These are phyloP conservation scores for Calocybe gambosa DNA, from an alignment of 1,284 basidiomycete genomes.

Conservation along the genomic window DNA sequence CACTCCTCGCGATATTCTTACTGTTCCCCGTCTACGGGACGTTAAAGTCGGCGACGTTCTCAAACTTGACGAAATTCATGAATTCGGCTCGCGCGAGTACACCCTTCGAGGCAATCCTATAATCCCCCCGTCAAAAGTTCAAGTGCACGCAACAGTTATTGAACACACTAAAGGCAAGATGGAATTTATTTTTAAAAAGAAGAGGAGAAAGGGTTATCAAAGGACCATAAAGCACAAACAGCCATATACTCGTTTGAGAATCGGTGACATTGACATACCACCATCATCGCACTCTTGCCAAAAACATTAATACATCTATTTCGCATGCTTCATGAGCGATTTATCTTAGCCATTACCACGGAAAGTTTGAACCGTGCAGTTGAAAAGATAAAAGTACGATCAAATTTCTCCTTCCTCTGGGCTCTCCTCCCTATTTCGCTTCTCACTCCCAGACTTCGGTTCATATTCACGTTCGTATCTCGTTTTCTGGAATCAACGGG, in stretches of 20 bases:
- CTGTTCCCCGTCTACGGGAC: conserved; percentile 82
- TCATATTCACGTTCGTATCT: conserved; percentile 43
- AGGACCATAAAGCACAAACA: conserved; percentile 79
- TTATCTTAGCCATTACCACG: background rate
- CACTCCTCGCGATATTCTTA: conserved; percentile 85
- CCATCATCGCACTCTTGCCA: conserved; percentile 20
- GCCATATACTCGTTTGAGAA: conserved; percentile 85
- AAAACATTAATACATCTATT: conserved; percentile 11
- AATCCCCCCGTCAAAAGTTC: conserved; percentile 56
- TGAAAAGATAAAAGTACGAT: conserved; percentile 10
- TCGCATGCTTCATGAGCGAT: conserved; percentile 10
- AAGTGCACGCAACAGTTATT: conserved; percentile 83
- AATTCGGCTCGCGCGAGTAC: conserved; percentile 92
- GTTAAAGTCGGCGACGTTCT: conserved; percentile 83
- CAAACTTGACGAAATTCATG: conserved; percentile 81
- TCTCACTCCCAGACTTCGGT: conserved; percentile 26
- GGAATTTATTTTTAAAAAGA: conserved; percentile 92
- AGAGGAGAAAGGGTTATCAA: conserved; percentile 93
- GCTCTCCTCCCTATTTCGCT: conserved; percentile 47
- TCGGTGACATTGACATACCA: conserved; percentile 54
- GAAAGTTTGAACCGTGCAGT: background rate
- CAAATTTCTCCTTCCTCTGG: conserved; percentile 82
- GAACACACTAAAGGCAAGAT: conserved; percentile 95
- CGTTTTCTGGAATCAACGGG: conserved; percentile 37
- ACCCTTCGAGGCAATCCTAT: conserved; percentile 75